A percentile compares a stretch with the other conserved stretches of the same genome.
Evolutionary conservation across 2,329 filamentous ascomycete genomes (phyloP).

Genomic region (Aspergillus novoparasiticus): DNA sequence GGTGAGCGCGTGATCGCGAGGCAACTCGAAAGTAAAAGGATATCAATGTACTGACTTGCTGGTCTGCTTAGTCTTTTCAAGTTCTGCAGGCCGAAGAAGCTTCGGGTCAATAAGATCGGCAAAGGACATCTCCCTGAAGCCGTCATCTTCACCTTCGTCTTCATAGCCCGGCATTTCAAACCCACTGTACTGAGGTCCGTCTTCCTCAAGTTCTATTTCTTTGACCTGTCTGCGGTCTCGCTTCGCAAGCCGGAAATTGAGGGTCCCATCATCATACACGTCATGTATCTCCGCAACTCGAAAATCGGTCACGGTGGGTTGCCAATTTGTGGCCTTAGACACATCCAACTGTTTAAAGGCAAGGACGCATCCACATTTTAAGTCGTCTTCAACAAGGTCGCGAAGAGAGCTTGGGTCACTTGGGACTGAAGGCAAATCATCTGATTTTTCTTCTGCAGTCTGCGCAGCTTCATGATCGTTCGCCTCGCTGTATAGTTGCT

Average conservation of each 20-base stretch:
- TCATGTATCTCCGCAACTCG: conserved; percentile 68
- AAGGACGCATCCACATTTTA: conserved; percentile 43
- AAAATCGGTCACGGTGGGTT: conserved; percentile 54
- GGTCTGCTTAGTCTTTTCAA: conserved; percentile 34
- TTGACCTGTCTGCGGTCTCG: conserved; percentile 61
- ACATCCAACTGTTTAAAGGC: conserved; percentile 52
- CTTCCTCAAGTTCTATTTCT: conserved; percentile 55
- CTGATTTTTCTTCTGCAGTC: conserved; percentile 42
- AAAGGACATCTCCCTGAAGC: conserved; percentile 62
- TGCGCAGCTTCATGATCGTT: conserved; percentile 19
- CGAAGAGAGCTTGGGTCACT: conserved; percentile 68
- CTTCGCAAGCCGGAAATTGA: conserved; percentile 68
- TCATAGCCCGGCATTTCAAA: conserved; percentile 74
- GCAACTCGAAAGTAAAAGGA: conserved; percentile 22
- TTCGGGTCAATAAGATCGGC: conserved; percentile 69
- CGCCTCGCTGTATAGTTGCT: conserved; percentile 26
- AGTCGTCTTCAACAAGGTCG: conserved; percentile 34
- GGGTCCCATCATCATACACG: conserved; percentile 53
- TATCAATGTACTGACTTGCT: conserved; percentile 44
- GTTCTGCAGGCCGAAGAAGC: conserved; percentile 55
- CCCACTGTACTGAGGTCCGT: conserved; percentile 73
- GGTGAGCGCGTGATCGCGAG: conserved; percentile 32
- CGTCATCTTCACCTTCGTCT: conserved; percentile 58
- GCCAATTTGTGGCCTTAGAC: conserved; percentile 51
- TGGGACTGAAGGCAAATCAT: conserved; percentile 51